Percentiles rank a stretch among this genome's conserved stretches.
These are phyloP conservation scores for Mortierella sp. DNA, from an alignment of 371 early-diverging fungal genomes.

Conservation along the genomic window DNA sequence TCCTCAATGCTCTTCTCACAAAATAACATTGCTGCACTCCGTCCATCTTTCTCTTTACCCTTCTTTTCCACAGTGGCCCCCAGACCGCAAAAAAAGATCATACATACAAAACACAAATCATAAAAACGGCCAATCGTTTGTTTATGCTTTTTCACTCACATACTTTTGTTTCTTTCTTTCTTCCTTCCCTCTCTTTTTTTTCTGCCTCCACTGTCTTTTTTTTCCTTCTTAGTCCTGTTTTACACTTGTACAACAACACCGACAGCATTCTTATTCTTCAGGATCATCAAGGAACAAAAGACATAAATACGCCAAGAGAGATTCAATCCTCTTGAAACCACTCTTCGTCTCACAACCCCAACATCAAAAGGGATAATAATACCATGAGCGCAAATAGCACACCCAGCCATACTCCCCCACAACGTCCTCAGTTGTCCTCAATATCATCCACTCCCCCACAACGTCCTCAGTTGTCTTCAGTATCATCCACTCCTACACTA, in stretches of 20 bases:
- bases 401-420: slow-evolving; percentile 37
- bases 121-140: background rate
- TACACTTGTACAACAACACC: background rate
- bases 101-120: background rate
- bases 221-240: background rate
- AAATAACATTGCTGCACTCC: no score
- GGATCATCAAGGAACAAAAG: no score
- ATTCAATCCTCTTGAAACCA: no score
- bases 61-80: background rate
- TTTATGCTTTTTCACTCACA: background rate
- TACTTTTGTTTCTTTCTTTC: background rate
- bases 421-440: slow-evolving; percentile 11
- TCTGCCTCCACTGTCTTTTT: background rate
- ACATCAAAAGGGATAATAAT: background rate
- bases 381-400: slow-evolving; percentile 35
- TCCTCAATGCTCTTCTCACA: background rate
- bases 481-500: slow-evolving; percentile 18
- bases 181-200: slow-evolving; percentile 3
- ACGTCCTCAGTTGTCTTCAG: slow-evolving; percentile 10
- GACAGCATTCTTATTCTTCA: no score
- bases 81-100: background rate
- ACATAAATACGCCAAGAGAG: no score
- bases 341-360: background rate
- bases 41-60: background rate
- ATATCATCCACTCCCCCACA: slow-evolving; percentile 32